phyloP scores from a whole-genome alignment of 768 basidiomycete species.

The Auricularia cornea region DNA sequence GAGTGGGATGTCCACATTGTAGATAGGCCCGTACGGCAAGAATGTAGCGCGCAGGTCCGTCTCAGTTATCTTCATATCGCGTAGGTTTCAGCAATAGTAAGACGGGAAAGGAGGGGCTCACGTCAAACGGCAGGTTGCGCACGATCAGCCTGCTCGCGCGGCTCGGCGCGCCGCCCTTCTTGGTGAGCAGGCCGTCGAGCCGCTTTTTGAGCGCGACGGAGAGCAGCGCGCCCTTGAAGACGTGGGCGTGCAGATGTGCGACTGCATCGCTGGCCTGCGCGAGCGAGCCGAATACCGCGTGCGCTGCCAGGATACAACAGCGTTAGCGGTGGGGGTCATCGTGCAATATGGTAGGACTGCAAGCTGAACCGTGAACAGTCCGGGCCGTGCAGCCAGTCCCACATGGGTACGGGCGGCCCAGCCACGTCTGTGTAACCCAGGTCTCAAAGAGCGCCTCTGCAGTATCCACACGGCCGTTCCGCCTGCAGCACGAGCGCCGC shows the following conservation, averaged over 20 bases:
- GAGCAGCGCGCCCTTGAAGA: conserved; percentile 83
- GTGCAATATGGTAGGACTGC: no score
- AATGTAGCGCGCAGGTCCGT: conserved; percentile 81
- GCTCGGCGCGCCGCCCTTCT: conserved; percentile 42
- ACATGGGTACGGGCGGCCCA: no score
- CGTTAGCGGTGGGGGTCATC: not conserved
- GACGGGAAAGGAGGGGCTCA: conserved; percentile 20
- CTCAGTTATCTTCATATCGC: conserved; percentile 53
- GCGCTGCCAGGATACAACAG: conserved; percentile 34
- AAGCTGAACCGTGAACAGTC: no score
- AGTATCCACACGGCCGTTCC: no score
- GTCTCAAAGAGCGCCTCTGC: no score
- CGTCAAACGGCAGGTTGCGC: conserved; percentile 73
- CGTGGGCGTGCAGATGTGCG: conserved; percentile 79
- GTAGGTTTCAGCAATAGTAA: not conserved
- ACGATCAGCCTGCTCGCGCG: conserved; percentile 80
- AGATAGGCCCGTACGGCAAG: conserved; percentile 78
- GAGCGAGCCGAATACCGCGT: conserved; percentile 65
- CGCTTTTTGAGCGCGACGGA: conserved; percentile 84
- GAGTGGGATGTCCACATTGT: conserved; percentile 72
- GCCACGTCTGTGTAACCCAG: no score
- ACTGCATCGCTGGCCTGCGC: conserved; percentile 62
- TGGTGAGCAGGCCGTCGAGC: conserved; percentile 52
- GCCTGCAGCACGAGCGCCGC: no score
- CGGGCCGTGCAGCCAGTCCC: no score